Evolutionary conservation across 2,329 filamentous ascomycete species (phyloP).

Genomic region (Boeremia lycopersici): DNA sequence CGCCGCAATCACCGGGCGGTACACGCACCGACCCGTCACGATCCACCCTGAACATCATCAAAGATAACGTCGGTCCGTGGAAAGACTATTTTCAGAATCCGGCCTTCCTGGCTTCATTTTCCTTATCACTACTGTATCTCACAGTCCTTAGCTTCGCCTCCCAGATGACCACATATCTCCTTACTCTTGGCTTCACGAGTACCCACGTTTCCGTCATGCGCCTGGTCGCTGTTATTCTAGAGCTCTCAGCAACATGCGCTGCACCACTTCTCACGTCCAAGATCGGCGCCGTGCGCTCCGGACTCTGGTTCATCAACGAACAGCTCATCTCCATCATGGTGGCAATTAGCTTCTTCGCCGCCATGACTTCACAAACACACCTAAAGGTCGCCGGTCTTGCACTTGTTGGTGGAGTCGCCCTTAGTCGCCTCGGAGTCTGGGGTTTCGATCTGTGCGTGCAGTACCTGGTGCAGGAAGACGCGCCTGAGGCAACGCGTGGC

Average conservation of each 20-base stretch:
- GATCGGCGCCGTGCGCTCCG: slow-evolving; percentile 63
- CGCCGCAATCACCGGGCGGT: slow-evolving; percentile 12
- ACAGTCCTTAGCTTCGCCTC: slow-evolving; percentile 54
- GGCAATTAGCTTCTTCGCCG: slow-evolving; percentile 39
- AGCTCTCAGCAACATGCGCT: slow-evolving; percentile 66
- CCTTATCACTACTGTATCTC: slow-evolving; percentile 65
- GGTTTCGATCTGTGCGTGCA: slow-evolving; percentile 57
- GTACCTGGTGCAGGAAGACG: slow-evolving; percentile 54
- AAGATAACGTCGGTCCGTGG: slow-evolving; percentile 28
- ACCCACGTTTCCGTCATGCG: slow-evolving; percentile 61
- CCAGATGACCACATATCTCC: slow-evolving; percentile 69
- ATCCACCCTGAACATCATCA: slow-evolving; percentile 4
- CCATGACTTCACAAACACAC: slow-evolving; percentile 13
- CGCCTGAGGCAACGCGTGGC: slow-evolving; percentile 57
- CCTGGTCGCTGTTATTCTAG: slow-evolving; percentile 59
- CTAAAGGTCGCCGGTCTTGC: slow-evolving; percentile 31
- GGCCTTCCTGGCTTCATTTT: slow-evolving; percentile 66
- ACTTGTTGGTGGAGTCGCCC: slow-evolving; percentile 49
- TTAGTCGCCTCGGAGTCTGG: slow-evolving; percentile 54
- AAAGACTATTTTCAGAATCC: slow-evolving; percentile 58
- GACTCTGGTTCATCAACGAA: slow-evolving; percentile 74
- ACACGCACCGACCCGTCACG: slow-evolving; percentile 9
- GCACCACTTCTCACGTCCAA: slow-evolving; percentile 61
- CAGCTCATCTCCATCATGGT: slow-evolving; percentile 63
- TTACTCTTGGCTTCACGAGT: slow-evolving; percentile 60